These are phyloP conservation scores for Trichoderma arundinaceum DNA, from an alignment of 2,329 filamentous ascomycete genomes.

Conservation along the genomic window DNA sequence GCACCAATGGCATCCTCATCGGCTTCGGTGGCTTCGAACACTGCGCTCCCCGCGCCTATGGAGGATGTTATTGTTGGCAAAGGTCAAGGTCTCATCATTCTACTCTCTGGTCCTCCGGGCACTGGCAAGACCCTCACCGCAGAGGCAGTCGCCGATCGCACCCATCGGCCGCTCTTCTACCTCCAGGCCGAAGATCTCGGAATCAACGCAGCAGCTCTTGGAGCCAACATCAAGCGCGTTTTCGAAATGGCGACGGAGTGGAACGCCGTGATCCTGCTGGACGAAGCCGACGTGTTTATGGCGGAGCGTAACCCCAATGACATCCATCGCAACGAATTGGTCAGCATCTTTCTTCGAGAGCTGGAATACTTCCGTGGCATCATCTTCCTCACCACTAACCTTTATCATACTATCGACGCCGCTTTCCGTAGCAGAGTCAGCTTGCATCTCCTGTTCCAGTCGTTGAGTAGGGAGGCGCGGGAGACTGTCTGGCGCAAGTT, in stretches of 20 bases:
- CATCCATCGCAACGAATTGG: conserved; percentile 55
- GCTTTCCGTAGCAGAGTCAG: conserved; percentile 55
- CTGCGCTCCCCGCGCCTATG: conserved; percentile 35
- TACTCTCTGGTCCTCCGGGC: conserved; percentile 53
- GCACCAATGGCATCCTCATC: conserved; percentile 25
- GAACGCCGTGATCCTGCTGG: conserved; percentile 58
- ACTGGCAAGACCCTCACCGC: conserved; percentile 56
- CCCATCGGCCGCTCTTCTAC: conserved; percentile 52
- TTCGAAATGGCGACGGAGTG: conserved; percentile 57
- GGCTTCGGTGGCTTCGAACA: neutral
- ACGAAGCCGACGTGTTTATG: conserved; percentile 61
- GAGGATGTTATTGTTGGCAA: conserved; percentile 52
- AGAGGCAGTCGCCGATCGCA: conserved; percentile 51
- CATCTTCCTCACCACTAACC: conserved; percentile 54
- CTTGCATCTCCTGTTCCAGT: conserved; percentile 53
- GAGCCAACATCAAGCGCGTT: conserved; percentile 53
- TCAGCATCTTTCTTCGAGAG: conserved; percentile 54
- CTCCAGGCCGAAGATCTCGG: conserved; percentile 57
- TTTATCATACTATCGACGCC: conserved; percentile 50
- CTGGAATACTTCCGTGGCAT: conserved; percentile 54
- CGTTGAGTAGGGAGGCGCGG: conserved; percentile 48
- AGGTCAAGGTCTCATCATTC: conserved; percentile 52
- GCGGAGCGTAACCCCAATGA: conserved; percentile 53
- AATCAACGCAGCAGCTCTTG: conserved; percentile 49
- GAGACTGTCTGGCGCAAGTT: conserved; percentile 55